Evolutionary conservation across 306 rosid species (phyloP).

Genomic region (Medicago ruthenica): DNA sequence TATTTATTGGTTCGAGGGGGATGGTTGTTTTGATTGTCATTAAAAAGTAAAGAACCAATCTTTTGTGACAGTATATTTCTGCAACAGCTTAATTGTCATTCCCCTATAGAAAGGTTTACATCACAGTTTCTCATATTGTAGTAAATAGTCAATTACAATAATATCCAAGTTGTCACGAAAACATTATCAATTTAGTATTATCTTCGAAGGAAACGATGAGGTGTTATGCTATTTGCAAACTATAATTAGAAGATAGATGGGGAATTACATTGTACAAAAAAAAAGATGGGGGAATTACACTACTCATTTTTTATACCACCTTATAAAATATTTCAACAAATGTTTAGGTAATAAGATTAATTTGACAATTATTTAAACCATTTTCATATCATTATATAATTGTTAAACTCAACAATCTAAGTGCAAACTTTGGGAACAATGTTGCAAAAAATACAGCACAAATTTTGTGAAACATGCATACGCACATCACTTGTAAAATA

Average conservation of each 20-base stretch:
- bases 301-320: background rate
- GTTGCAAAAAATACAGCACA: background rate
- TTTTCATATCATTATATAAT: background rate
- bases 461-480: background rate
- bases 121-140: slow-evolving; percentile 5
- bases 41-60: background rate
- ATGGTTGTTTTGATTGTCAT: slow-evolving; percentile 32
- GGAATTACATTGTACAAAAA: background rate
- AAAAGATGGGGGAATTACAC: background rate
- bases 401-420: background rate
- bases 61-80: slow-evolving; percentile 16
- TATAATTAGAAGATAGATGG: background rate
- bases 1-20: slow-evolving; percentile 35
- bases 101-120: slow-evolving; percentile 21
- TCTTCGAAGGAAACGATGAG: background rate
- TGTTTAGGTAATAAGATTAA: background rate
- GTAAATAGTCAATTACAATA: too few species aligned
- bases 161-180: background rate
- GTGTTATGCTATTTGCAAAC: background rate
- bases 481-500: background rate
- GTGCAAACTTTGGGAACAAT: background rate
- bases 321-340: background rate
- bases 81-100: slow-evolving; percentile 4
- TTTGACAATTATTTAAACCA: background rate
- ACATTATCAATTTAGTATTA: background rate